Percentiles rank a stretch among this genome's conserved stretches.
Evolutionary conservation across 805 yeast genomes (phyloP).

Genomic region (Sugiyamaella lignohabitans): DNA sequence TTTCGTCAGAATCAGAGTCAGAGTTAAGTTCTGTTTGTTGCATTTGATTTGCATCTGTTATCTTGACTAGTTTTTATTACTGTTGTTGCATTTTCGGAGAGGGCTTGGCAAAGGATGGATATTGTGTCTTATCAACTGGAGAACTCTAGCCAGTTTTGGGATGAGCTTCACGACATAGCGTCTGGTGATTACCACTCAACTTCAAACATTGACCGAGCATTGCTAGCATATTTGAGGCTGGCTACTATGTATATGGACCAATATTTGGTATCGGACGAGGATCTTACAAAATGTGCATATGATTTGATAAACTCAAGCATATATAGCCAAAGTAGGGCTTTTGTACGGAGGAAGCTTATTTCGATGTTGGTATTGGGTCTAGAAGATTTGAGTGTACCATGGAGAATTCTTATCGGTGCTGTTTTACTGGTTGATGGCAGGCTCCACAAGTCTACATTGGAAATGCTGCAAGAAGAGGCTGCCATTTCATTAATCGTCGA

Average conservation of each 20-base stretch:
- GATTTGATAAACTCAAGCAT: constrained; percentile 42
- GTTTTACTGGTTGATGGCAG: constrained; percentile 42
- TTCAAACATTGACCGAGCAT: constrained; percentile 24
- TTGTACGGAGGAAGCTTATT: constrained; percentile 35
- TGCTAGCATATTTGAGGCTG: constrained; percentile 24
- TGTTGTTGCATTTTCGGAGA: too few relatives aligned
- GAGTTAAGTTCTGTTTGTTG: too few relatives aligned
- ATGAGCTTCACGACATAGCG: constrained; percentile 44
- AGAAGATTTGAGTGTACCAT: constrained; percentile 16
- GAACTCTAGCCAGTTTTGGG: constrained; percentile 29
- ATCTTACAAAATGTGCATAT: constrained; percentile 41
- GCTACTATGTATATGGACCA: constrained; percentile 25
- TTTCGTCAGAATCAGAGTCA: too few relatives aligned
- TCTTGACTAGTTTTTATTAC: too few relatives aligned
- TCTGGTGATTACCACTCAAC: constrained; percentile 40
- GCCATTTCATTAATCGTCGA: constrained; percentile 45
- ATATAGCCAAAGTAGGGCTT: constrained; percentile 46
- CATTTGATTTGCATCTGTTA: too few relatives aligned
- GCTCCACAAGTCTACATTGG: constrained; percentile 37
- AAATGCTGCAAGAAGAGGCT: constrained; percentile 44
- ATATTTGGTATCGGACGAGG: constrained; percentile 28
- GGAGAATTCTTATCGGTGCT: constrained; percentile 39
- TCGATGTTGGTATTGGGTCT: constrained; percentile 29
- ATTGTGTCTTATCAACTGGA: constrained; percentile 27
- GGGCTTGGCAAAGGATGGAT: too few relatives aligned